Evolutionary conservation across 2,329 filamentous ascomycete genomes (phyloP).

Genomic region (Calonectria montana): DNA sequence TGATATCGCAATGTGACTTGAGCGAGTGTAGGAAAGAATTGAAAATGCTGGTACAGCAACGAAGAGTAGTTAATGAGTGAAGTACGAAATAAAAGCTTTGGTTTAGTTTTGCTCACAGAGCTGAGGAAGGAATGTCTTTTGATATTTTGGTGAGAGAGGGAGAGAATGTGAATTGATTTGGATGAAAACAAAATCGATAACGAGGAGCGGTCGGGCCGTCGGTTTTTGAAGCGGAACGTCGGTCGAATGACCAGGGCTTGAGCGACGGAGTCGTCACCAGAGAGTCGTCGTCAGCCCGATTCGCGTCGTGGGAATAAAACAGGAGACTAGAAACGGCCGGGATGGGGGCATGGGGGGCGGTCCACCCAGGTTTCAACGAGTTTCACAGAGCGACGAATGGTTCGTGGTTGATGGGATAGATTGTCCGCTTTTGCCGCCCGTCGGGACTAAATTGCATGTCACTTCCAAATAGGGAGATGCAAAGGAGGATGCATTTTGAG

Average conservation of each 20-base stretch:
- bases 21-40: not conserved
- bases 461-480: not conserved
- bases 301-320: slow-evolving; percentile 14
- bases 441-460: not conserved
- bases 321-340: slow-evolving; percentile 6
- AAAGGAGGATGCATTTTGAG: not conserved
- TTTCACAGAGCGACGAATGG: slow-evolving; percentile 9
- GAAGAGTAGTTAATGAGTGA: not conserved
- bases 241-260: not conserved
- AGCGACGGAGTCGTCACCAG: slow-evolving; percentile 11
- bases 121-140: slow-evolving; percentile 9
- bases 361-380: slow-evolving; percentile 11
- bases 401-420: slow-evolving; percentile 1
- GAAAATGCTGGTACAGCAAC: not conserved
- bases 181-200: not conserved
- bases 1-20: not conserved
- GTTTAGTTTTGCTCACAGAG: slow-evolving; percentile 9
- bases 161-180: slow-evolving; percentile 7
- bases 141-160: slow-evolving; percentile 6
- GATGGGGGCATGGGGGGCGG: not conserved
- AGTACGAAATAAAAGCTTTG: not conserved
- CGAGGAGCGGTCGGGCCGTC: slow-evolving; percentile 5
- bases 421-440: slow-evolving; percentile 7
- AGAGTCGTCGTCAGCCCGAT: slow-evolving; percentile 17
- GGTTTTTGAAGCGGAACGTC: slow-evolving; percentile 10